Evolutionary conservation across 208 protist species (phyloP).

Genomic region (Naegleria fowleri): DNA sequence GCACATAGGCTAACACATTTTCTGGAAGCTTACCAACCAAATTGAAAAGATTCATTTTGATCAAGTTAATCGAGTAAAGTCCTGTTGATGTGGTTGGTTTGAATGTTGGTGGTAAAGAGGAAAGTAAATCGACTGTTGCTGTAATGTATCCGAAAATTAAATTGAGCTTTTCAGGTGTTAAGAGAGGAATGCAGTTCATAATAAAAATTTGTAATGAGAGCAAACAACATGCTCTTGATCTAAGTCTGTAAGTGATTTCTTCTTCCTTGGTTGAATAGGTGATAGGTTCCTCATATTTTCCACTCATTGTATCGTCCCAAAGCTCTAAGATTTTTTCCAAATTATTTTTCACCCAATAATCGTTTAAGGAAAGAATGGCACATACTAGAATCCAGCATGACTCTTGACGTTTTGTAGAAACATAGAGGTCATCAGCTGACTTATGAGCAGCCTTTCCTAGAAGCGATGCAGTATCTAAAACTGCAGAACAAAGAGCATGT

Average conservation of each 20-base stretch:
- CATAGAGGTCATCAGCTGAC: not conserved
- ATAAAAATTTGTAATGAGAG: not conserved
- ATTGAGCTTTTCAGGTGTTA: not conserved
- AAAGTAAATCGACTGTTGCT: not conserved
- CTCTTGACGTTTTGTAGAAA: not conserved
- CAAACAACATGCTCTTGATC: not conserved
- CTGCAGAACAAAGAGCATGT: not conserved
- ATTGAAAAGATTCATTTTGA: slow-evolving; percentile 9
- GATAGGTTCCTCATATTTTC: not conserved
- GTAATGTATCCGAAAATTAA: not conserved
- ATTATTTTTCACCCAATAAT: slow-evolving; percentile 23
- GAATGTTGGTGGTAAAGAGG: not conserved
- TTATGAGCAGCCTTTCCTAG: not conserved
- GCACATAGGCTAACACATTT: not conserved
- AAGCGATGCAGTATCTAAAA: slow-evolving; percentile 4
- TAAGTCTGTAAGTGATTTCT: not conserved
- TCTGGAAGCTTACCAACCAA: not conserved
- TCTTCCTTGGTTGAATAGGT: not conserved
- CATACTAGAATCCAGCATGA: not conserved
- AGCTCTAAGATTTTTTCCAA: slow-evolving; percentile 15
- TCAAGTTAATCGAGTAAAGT: not conserved
- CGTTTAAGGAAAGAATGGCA: not conserved
- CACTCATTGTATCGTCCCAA: slow-evolving; percentile 1
- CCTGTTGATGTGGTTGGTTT: not conserved
- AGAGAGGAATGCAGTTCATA: not conserved